Evolutionary conservation across 768 basidiomycete genomes (phyloP).

Genomic region (Macrolepiota dolichaula): DNA sequence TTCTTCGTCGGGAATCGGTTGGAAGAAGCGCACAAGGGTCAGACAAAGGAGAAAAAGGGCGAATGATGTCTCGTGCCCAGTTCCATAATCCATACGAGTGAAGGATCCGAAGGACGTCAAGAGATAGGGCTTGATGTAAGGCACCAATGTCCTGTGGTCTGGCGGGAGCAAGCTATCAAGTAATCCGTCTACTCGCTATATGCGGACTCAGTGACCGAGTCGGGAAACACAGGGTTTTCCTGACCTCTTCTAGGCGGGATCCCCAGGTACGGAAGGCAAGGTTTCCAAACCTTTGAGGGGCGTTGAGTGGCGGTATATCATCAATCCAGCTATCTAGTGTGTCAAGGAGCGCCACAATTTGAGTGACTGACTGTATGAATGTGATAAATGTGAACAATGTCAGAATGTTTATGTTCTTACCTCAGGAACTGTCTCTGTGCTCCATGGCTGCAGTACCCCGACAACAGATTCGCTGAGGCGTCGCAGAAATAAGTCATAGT

Average conservation of each 20-base stretch:
- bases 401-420: conserved; percentile 21
- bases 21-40: conserved; percentile 63
- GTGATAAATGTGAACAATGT: conserved; percentile 7
- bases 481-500: conserved; percentile 72
- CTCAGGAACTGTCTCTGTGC: conserved; percentile 27
- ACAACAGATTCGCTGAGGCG: conserved; percentile 77
- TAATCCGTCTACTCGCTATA: conserved; percentile 52
- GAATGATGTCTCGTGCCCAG: conserved; percentile 93
- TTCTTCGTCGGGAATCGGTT: conserved; percentile 59
- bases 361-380: conserved; percentile 39
- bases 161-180: conserved; percentile 46
- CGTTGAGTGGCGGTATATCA: conserved; percentile 69
- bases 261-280: conserved; percentile 89
- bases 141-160: conserved; percentile 40
- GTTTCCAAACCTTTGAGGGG: conserved; percentile 89
- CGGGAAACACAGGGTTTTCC: conserved; percentile 12
- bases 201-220: conserved; percentile 8
- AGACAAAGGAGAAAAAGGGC: conserved; percentile 72
- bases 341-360: conserved; percentile 56
- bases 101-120: conserved; percentile 86
- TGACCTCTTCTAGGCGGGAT: conserved; percentile 70
- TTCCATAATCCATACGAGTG: conserved; percentile 92
- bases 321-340: conserved; percentile 73
- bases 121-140: conserved; percentile 76
- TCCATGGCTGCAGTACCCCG: conserved; percentile 52